These are phyloP conservation scores for Ophiostoma angusticollis DNA, from an alignment of 2,329 filamentous ascomycete species.

Conservation along the genomic window DNA sequence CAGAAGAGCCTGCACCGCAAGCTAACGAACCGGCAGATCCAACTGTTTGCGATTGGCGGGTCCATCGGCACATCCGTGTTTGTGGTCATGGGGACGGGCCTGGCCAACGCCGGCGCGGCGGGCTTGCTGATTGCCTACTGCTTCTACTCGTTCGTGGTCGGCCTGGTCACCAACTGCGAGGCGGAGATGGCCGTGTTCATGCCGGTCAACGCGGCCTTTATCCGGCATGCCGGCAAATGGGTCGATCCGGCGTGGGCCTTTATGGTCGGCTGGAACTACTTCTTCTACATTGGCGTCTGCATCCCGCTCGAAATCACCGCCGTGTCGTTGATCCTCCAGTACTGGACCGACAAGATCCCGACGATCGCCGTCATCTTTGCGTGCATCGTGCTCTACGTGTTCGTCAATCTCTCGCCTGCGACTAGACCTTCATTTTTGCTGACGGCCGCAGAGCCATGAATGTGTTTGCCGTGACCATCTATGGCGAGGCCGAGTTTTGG, in stretches of 20 bases:
- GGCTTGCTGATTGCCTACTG: conserved; percentile 47
- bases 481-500: conserved; percentile 12
- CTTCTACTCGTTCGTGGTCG: conserved; percentile 42
- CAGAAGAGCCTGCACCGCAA: conserved; percentile 11
- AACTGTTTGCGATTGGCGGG: conserved; percentile 41
- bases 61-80: conserved; percentile 41
- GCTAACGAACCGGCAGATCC: conserved; percentile 10
- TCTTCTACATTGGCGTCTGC: conserved; percentile 38
- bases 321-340: conserved; percentile 43
- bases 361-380: conserved; percentile 25
- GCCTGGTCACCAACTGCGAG: conserved; percentile 42
- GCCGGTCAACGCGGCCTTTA: conserved; percentile 66
- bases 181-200: conserved; percentile 68
- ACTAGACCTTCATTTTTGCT: too few species aligned
- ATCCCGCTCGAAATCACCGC: conserved; percentile 36
- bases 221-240: conserved; percentile 43
- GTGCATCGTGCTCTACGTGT: conserved; percentile 8
- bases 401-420: too few species aligned
- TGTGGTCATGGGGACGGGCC: conserved; percentile 37
- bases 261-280: conserved; percentile 37
- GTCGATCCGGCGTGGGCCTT: conserved; percentile 34
- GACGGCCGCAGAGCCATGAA: too few species aligned
- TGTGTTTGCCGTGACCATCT: conserved; percentile 8
- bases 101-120: conserved; percentile 46
- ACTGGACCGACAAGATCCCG: conserved; percentile 33